These are phyloP conservation scores for Furcasterigmium sp. DNA, from an alignment of 2,329 filamentous ascomycete species.

Conservation along the genomic window DNA sequence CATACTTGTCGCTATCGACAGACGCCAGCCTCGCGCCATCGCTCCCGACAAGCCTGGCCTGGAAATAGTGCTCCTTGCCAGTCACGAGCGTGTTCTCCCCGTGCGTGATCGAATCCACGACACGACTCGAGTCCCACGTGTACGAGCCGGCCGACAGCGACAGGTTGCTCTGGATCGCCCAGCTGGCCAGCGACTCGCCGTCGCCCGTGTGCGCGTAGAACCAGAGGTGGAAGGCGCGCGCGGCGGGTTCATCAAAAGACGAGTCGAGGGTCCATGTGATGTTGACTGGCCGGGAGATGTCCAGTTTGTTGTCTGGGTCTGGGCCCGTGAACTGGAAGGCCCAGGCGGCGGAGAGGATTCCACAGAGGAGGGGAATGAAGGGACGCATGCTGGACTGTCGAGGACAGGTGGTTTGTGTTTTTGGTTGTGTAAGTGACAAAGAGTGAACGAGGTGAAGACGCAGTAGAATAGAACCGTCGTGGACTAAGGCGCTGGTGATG, in stretches of 20 bases:
- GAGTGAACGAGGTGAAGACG: too few relatives aligned
- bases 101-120: not conserved
- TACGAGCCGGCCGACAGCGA: not conserved
- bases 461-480: too few relatives aligned
- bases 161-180: not conserved
- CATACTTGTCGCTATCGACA: not conserved
- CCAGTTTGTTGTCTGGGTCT: not conserved
- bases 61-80: not conserved
- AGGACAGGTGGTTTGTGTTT: too few relatives aligned
- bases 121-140: not conserved
- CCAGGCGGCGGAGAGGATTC: not conserved
- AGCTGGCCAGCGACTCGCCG: not conserved
- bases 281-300: not conserved
- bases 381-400: not conserved
- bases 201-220: not conserved
- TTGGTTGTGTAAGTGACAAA: too few relatives aligned
- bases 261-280: conserved; percentile 1
- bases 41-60: not conserved
- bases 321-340: not conserved
- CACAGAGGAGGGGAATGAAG: not conserved
- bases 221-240: not conserved
- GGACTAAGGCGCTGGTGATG: too few relatives aligned
- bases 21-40: not conserved
- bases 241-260: not conserved
- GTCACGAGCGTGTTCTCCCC: not conserved